A percentile compares a stretch with the other conserved stretches of the same genome.
phyloP scores from a whole-genome alignment of 2,329 filamentous ascomycete species.

The Exophiala alcalophila region DNA sequence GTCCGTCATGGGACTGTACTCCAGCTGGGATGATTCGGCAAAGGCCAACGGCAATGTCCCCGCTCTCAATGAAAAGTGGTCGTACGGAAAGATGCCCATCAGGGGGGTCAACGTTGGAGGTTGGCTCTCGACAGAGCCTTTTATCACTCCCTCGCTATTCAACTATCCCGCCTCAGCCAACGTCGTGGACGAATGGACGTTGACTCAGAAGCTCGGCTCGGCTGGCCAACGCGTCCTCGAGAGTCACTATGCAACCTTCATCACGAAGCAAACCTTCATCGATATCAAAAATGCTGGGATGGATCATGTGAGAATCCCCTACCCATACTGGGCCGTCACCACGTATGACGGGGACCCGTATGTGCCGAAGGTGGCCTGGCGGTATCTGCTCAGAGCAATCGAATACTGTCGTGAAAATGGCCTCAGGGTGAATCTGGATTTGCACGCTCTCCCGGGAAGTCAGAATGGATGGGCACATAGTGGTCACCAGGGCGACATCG shows the following conservation, averaged over 20 bases:
- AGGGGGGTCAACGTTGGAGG: constrained; percentile 90
- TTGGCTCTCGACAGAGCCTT: constrained; percentile 91
- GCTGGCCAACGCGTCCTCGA: constrained; percentile 65
- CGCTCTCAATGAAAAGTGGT: constrained; percentile 70
- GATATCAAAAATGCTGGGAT: constrained; percentile 84
- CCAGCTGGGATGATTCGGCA: constrained; percentile 78
- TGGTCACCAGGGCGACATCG: constrained; percentile 73
- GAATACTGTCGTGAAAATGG: constrained; percentile 93
- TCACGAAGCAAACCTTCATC: constrained; percentile 77
- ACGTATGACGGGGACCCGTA: constrained; percentile 86
- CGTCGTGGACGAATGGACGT: constrained; percentile 84
- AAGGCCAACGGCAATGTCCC: constrained; percentile 77
- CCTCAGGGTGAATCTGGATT: constrained; percentile 84
- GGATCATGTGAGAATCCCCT: constrained; percentile 95
- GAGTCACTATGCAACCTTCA: constrained; percentile 84
- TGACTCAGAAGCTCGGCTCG: constrained; percentile 67
- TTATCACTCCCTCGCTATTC: constrained; percentile 93
- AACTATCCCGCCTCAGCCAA: constrained; percentile 58
- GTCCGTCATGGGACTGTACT: constrained; percentile 85
- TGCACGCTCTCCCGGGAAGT: constrained; percentile 86
- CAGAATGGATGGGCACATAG: constrained; percentile 99
- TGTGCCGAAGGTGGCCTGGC: constrained; percentile 80
- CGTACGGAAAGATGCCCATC: constrained; percentile 74
- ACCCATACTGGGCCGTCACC: constrained; percentile 89
- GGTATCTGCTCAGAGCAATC: constrained; percentile 86